Conservation (phyloP, 495 filamentous ascomycete genomes). For the Cercophora sp. region DNA sequence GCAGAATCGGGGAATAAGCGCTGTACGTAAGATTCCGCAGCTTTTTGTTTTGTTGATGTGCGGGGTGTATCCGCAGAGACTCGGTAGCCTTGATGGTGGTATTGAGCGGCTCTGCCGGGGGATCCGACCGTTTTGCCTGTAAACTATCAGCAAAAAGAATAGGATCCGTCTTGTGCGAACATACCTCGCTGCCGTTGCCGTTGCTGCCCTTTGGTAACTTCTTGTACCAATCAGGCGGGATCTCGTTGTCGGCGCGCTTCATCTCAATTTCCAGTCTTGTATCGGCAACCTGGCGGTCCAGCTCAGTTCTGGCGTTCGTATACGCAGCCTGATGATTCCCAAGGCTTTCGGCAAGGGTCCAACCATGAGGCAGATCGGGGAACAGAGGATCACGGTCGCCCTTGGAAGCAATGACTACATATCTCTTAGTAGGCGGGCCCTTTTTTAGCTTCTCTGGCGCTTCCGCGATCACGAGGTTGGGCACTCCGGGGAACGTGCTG, state of each 20-base stretch:
- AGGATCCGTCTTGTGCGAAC: no score
- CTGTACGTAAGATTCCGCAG: not conserved
- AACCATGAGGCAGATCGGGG: conserved; percentile 17
- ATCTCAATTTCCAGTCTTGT: conserved; percentile 25
- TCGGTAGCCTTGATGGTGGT: conserved; percentile 18
- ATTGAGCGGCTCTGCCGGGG: conserved; percentile 18
- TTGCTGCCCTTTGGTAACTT: conserved; percentile 12
- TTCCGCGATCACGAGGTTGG: conserved; percentile 23
- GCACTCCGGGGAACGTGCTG: conserved; percentile 18
- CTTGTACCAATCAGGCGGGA: not conserved
- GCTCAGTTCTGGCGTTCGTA: conserved; percentile 17
- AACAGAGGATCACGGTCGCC: conserved; percentile 25
- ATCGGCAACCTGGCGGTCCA: conserved; percentile 24
- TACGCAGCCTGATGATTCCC: conserved; percentile 25
- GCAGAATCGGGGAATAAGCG: conserved; percentile 15
- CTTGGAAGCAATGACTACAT: conserved; percentile 23
- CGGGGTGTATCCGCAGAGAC: conserved; percentile 20
- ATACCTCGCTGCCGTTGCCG: conserved; percentile 3
- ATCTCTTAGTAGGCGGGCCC: conserved; percentile 28
- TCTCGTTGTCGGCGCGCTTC: conserved; percentile 9
- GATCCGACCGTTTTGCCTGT: conserved; percentile 6
- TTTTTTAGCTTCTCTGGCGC: conserved; percentile 23
- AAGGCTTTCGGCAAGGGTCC: conserved; percentile 27
- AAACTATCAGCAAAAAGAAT: no score
- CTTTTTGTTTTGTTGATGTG: conserved; percentile 15